Base-by-base conservation (phyloP, 257 asterid genomes). In the Anisodus tanguticus region DNA sequence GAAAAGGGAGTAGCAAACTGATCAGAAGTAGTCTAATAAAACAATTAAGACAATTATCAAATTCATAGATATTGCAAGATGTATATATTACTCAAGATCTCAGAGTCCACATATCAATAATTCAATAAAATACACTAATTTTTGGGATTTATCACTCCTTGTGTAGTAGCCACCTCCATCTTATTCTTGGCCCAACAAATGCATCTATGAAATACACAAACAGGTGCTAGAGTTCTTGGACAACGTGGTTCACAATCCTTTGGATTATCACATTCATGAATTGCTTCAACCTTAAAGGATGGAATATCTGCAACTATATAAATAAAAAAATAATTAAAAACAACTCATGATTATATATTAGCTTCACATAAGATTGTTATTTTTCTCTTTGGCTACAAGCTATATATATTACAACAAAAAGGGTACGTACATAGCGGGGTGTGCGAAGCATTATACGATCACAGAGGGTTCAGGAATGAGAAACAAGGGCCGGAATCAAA, bases 261-360 rank as follows among this genome's bases (percentile, higher is more conserved):
- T 3, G 3, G 6, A 22, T 6, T 47, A 26, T 74, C 12, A 49
- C 80, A 74, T 49, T 74, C 62, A 49, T 22, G 41, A 11, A 19
- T 19, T 1, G 80, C 80, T 12, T 26, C 60, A 26, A 74, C 81
- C 12, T 74, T 74, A 0, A 11, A 19, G 9, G 43, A 49, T 74
- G 62, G 81, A 74, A 74, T 74, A 74, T 74, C 45, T 74, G 62
- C 81, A 74, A 74, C 43, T 74, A 22, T 26, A 49, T 1, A n/a
- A 5, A 9, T 4, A 49, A 10, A 72, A 31, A 74, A 74, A 3
- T 1, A 49, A 47, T 74, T 49, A 19, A 5, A 47, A 41, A 3
- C 45, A 41, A 41, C 2, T 41, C 45, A 41, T 41, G 6, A 41
- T 2, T 41, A 41, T 41, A 41, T 41, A 4, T 41, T 41, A 41